Conservation (phyloP, 2,329 filamentous ascomycete species). For the Zymoseptoria passerinii region DNA sequence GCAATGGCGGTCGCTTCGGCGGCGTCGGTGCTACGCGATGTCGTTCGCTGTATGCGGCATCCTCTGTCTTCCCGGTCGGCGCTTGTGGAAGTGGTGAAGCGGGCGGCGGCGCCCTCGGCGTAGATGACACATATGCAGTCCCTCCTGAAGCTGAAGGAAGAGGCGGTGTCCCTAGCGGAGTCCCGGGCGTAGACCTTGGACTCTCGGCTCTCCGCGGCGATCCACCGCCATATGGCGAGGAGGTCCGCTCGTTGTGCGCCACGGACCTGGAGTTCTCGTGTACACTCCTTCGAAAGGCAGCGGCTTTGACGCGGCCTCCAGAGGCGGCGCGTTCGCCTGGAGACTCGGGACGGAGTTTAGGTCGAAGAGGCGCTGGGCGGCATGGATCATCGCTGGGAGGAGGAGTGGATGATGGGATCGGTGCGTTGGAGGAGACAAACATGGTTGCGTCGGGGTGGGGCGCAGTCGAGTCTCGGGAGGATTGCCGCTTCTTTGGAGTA, state of each 20-base stretch:
- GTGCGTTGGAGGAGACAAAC: background rate
- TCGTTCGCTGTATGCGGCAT: background rate
- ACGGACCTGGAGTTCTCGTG: constrained; percentile 4
- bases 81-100: background rate
- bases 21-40: background rate
- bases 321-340: background rate
- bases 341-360: background rate
- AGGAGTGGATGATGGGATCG: background rate
- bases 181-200: background rate
- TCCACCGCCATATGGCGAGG: background rate
- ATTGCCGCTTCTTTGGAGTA: background rate
- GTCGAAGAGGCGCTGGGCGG: background rate
- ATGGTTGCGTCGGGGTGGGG: background rate
- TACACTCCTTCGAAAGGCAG: background rate
- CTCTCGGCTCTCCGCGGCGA: background rate
- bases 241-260: background rate
- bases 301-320: background rate
- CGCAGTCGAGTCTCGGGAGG: background rate
- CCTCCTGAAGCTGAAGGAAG: background rate
- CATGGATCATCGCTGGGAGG: background rate
- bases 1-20: background rate
- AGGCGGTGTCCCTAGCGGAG: background rate
- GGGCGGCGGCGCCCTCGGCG: background rate
- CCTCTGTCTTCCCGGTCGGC: background rate
- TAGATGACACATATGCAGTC: background rate